Percentiles rank a stretch among this genome's conserved stretches.
Conservation (phyloP, 345 rosid species). For the Dipteronia sinensis region DNA sequence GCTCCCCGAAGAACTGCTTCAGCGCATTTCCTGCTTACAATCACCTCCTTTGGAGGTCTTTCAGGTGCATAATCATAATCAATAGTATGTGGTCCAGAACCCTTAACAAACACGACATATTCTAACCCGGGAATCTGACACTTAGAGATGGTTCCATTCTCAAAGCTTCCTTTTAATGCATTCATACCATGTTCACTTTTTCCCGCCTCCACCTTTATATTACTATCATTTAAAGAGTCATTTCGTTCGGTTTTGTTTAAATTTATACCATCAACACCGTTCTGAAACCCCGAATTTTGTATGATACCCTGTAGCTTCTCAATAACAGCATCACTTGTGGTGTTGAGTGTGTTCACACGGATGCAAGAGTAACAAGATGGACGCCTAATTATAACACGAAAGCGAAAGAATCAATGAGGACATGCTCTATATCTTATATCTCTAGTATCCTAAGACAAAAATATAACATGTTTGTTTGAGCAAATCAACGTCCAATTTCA, state of each 20-base stretch:
- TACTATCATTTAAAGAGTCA: neutral
- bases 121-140: conserved; percentile 81
- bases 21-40: conserved; percentile 97
- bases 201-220: conserved; percentile 8
- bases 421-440: no score
- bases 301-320: conserved; percentile 59
- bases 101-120: conserved; percentile 79
- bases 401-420: neutral
- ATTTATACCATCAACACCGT: neutral
- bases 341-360: conserved; percentile 75
- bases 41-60: conserved; percentile 76
- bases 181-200: neutral
- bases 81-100: conserved; percentile 82
- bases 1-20: conserved; percentile 99
- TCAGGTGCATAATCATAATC: conserved; percentile 56
- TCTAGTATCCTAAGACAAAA: neutral
- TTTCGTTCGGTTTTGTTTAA: conserved; percentile 16
- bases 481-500: neutral
- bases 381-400: conserved; percentile 43
- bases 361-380: conserved; percentile 90
- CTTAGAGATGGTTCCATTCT: conserved; percentile 42
- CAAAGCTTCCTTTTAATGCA: conserved; percentile 23
- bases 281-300: conserved; percentile 31
- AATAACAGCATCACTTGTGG: conserved; percentile 67
- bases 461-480: neutral